A percentile compares a stretch with the other conserved stretches of the same genome.
Conservation (phyloP, 768 basidiomycete species). For the Macrolepiota fuliginosa region DNA sequence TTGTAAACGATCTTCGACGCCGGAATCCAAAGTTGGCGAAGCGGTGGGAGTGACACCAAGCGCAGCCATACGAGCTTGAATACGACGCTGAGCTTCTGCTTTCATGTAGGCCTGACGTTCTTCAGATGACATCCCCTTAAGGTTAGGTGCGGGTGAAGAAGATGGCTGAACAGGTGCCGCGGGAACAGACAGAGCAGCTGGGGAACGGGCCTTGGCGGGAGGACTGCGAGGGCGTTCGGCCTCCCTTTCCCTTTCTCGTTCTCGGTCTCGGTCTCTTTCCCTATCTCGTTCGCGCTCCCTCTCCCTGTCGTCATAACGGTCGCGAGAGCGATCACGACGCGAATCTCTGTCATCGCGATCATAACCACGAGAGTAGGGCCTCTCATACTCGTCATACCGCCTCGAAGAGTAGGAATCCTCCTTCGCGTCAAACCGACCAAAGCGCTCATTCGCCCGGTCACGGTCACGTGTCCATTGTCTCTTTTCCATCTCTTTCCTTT, state of each 20-base stretch:
- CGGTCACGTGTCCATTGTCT: constrained; percentile 76
- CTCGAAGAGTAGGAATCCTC: constrained; percentile 40
- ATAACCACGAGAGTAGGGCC: constrained; percentile 49
- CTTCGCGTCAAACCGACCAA: constrained; percentile 62
- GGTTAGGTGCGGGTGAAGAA: constrained; percentile 57
- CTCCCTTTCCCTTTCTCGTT: constrained; percentile 25
- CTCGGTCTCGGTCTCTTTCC: constrained; percentile 19
- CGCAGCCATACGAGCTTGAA: constrained; percentile 82
- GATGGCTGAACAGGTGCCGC: constrained; percentile 39
- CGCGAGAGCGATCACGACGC: constrained; percentile 34
- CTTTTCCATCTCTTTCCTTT: constrained; percentile 72
- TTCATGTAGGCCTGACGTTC: constrained; percentile 78
- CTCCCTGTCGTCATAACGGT: constrained; percentile 35
- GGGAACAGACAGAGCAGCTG: constrained; percentile 50
- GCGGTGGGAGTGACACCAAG: constrained; percentile 66
- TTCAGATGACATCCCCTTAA: constrained; percentile 80
- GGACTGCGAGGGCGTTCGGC: constrained; percentile 46
- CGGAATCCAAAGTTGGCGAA: constrained; percentile 57
- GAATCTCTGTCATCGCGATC: constrained; percentile 28
- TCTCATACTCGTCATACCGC: constrained; percentile 46
- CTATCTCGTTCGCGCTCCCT: constrained; percentile 19
- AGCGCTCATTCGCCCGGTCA: constrained; percentile 81
- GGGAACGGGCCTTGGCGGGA: constrained; percentile 49
- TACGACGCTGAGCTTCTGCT: constrained; percentile 76
- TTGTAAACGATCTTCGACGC: constrained; percentile 81